Conservation (phyloP, 768 basidiomycete genomes). For the Tylopilus intermedius region DNA sequence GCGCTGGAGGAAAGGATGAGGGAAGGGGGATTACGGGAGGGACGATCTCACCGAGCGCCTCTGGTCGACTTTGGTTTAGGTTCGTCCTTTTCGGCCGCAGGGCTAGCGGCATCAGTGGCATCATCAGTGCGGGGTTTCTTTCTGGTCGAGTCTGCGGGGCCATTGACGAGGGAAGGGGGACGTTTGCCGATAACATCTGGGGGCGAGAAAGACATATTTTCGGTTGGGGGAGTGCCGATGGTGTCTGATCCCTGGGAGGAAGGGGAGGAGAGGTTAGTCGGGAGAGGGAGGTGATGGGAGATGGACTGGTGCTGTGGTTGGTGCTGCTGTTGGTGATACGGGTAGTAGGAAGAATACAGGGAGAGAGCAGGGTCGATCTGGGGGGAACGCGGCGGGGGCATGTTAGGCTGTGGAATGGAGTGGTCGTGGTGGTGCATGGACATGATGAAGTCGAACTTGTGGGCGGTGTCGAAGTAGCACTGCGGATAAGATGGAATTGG, state of each 20-base stretch:
- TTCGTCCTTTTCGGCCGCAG: constrained; percentile 56
- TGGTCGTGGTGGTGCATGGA: constrained; percentile 44
- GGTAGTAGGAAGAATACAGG: constrained; percentile 63
- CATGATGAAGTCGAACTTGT: constrained; percentile 40
- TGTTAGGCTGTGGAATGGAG: constrained; percentile 33
- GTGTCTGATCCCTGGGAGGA: constrained; percentile 78
- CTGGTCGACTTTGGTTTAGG: constrained; percentile 78
- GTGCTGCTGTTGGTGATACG: constrained; percentile 37
- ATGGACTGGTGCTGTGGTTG: constrained; percentile 35
- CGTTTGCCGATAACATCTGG: constrained; percentile 64
- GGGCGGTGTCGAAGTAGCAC: constrained; percentile 21
- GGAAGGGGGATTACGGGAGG: not conserved
- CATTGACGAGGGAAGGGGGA: constrained; percentile 44
- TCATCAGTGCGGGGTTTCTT: constrained; percentile 64
- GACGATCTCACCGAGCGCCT: constrained; percentile 64
- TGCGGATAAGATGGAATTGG: constrained; percentile 13
- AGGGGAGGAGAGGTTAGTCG: constrained; percentile 65
- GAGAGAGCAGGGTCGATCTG: constrained; percentile 68
- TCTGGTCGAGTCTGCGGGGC: constrained; percentile 36
- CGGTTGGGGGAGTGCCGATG: constrained; percentile 67
- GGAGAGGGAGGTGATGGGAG: constrained; percentile 51
- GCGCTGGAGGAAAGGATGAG: constrained; percentile 48
- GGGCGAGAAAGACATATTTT: constrained; percentile 48
- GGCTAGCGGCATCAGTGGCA: constrained; percentile 45
- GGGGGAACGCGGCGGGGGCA: constrained; percentile 50